Percentiles rank a stretch among this genome's conserved stretches.
phyloP scores from a whole-genome alignment of 805 yeast species.

The Blastobotrys parvus region DNA sequence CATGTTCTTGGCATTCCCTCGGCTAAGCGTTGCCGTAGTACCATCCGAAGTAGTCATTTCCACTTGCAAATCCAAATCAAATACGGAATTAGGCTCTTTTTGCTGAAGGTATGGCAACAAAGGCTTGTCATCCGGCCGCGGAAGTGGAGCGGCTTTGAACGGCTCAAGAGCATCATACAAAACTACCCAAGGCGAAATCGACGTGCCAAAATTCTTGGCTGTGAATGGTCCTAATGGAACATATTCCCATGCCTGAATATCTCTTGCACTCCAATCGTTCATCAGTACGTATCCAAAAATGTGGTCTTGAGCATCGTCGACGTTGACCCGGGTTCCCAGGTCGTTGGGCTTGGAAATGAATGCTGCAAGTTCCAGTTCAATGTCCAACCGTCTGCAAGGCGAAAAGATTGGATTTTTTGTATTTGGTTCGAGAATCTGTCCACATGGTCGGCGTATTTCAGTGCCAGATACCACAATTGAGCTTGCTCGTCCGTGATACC shows the following conservation, averaged over 20 bases:
- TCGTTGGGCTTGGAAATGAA: slow-evolving; percentile 16
- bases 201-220: slow-evolving; percentile 21
- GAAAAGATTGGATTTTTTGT: slow-evolving; percentile 6
- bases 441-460: slow-evolving; percentile 16
- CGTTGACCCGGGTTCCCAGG: slow-evolving; percentile 14
- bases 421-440: slow-evolving; percentile 15
- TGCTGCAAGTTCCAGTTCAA: slow-evolving; percentile 21
- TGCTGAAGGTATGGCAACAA: slow-evolving; percentile 17
- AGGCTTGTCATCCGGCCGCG: slow-evolving; percentile 12
- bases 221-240: slow-evolving; percentile 23
- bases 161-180: slow-evolving; percentile 19
- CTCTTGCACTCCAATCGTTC: slow-evolving; percentile 24
- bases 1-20: slow-evolving; percentile 12
- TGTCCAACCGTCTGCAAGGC: slow-evolving; percentile 15
- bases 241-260: slow-evolving; percentile 23
- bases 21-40: slow-evolving; percentile 6
- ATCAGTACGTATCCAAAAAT: slow-evolving; percentile 21
- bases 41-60: slow-evolving; percentile 10
- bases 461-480: slow-evolving; percentile 22
- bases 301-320: slow-evolving; percentile 17
- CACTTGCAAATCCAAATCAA: slow-evolving; percentile 14
- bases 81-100: slow-evolving; percentile 8
- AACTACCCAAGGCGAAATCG: slow-evolving; percentile 22
- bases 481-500: slow-evolving; percentile 22
- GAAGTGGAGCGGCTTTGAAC: slow-evolving; percentile 8